Conservation (phyloP, 257 asterid species). For the Przewalskia tangutica region DNA sequence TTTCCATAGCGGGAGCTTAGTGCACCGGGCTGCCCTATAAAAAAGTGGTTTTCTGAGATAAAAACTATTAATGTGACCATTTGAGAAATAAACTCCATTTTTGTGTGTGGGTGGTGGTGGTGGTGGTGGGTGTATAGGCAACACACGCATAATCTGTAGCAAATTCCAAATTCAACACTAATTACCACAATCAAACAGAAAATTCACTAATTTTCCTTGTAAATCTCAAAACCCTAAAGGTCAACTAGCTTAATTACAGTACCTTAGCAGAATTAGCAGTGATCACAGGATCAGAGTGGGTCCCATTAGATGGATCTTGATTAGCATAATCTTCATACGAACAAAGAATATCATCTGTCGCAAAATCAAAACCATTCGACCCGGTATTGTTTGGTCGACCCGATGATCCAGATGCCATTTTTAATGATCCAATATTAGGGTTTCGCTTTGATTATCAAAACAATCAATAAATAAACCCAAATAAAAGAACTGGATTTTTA, state of each 20-base stretch:
- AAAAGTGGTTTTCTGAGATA: too few relatives aligned
- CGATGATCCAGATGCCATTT: slow-evolving; percentile 78
- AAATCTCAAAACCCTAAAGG: background rate
- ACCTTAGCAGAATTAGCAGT: slow-evolving; percentile 38
- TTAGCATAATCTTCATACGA: slow-evolving; percentile 69
- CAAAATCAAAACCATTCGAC: slow-evolving; percentile 64
- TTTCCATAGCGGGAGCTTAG: too few relatives aligned
- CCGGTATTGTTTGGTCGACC: slow-evolving; percentile 41
- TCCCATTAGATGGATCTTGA: slow-evolving; percentile 46
- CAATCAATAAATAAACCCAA: background rate
- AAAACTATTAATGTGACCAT: too few relatives aligned
- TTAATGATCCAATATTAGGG: background rate
- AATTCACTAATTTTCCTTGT: background rate
- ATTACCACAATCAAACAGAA: background rate
- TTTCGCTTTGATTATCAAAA: background rate
- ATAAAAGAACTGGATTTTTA: too few relatives aligned
- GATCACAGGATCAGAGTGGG: slow-evolving; percentile 48
- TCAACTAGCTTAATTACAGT: background rate
- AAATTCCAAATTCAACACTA: background rate
- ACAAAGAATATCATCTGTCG: slow-evolving; percentile 69
- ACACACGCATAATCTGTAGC: background rate
- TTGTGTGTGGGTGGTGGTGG: too few relatives aligned
- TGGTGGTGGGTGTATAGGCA: too few relatives aligned
- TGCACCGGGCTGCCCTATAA: too few relatives aligned
- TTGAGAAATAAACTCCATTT: too few relatives aligned